phyloP scores from a whole-genome alignment of 768 basidiomycete species.

The Tricholomella constricta region DNA sequence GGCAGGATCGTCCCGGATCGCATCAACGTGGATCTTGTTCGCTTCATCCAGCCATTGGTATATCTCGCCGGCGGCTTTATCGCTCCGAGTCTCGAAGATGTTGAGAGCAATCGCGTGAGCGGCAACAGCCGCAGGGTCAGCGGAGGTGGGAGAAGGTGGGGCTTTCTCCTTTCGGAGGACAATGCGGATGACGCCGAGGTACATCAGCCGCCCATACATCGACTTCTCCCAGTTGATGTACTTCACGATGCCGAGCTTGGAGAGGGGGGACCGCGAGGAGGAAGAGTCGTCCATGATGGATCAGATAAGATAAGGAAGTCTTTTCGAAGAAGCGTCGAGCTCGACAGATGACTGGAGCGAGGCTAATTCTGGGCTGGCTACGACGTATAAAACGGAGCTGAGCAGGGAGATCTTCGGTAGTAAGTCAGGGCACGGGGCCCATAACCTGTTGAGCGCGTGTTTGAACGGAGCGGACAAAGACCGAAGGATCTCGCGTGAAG shows the following conservation, averaged over 20 bases:
- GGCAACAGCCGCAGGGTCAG: background rate
- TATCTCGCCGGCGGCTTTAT: too few species aligned
- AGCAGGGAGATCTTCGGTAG: background rate
- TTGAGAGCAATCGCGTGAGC: background rate
- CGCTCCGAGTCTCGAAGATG: background rate
- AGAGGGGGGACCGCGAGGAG: background rate
- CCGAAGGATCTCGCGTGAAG: too few species aligned
- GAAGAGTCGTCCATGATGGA: background rate
- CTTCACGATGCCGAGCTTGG: background rate
- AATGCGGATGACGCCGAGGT: background rate
- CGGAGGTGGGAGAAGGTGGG: background rate
- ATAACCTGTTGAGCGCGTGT: background rate
- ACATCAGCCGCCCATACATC: background rate
- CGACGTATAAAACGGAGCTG: background rate
- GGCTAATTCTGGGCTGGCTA: background rate
- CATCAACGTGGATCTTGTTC: background rate
- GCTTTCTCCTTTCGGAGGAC: background rate
- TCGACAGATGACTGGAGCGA: background rate
- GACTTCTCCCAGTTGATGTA: slow-evolving; percentile 1
- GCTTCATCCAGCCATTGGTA: too few species aligned
- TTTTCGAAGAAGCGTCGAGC: background rate
- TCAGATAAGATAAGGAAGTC: background rate
- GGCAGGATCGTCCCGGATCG: background rate
- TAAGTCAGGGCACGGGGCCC: background rate
- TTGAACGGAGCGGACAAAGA: background rate